Base-by-base conservation (phyloP, 495 filamentous ascomycete genomes). In the Aspergillus biplanus region DNA sequence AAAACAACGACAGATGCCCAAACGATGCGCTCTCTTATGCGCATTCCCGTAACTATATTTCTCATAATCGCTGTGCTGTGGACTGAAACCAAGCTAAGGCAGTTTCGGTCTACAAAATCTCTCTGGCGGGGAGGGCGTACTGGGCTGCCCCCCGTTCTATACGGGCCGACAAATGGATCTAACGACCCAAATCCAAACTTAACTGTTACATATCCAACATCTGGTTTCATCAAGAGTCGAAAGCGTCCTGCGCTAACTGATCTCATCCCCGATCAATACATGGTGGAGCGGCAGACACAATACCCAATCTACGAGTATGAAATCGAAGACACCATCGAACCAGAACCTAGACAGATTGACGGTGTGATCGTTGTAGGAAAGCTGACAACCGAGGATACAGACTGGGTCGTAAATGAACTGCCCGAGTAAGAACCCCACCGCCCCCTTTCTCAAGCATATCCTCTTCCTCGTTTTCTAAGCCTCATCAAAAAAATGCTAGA, bases 301-400 rank as follows among this genome's bases (percentile, higher is more conserved):
- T n/a, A 9, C 47, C 47, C 42, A 50, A 27, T 27, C 21, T 27
- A 27, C 21, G 21, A 27, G 21, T 27, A 27, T 27, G 44, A 18
- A 46, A 18, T 27, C 6, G 21, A 50, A 12, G 13, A 33, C 13
- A 15, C 21, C 52, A 33, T 32, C 31, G 46, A 49, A 6, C 37
- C 34, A 47, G 8, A 46, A 27, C n/a, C 4, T 7, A 49, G 6
- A 59, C 46, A 49, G 11, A 59, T 53, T 12, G 75, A 77, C 66
- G 69, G 71, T 7, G 68, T 78, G 35, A 66, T 82, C 55, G 69
- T 82, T 16, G 57, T 81, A 54, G 78, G 77, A 12, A 78, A 67
- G 44, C 67, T 72, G 58, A 71, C 71, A 9, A 64, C 62, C 31
- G 78, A 82, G 32, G 63, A 80, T 50, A 74, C 78, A 16, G 65